These are phyloP conservation scores for Teratosphaeriaceae sp. DNA, from an alignment of 2,329 filamentous ascomycete genomes.

Conservation along the genomic window DNA sequence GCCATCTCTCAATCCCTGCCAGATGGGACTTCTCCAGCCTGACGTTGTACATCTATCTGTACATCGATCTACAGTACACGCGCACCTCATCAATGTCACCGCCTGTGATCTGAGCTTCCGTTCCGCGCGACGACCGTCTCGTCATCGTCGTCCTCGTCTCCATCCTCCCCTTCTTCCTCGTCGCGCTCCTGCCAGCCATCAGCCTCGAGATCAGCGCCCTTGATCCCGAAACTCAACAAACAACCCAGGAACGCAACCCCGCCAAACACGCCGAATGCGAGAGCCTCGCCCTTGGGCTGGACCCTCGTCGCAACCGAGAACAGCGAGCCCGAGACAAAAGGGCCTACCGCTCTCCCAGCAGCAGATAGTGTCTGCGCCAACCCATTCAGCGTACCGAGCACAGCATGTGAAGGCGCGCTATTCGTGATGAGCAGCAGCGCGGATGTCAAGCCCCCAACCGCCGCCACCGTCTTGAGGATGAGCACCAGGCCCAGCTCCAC, in stretches of 20 bases:
- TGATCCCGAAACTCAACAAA: constrained; percentile 69
- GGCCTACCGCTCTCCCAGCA: constrained; percentile 79
- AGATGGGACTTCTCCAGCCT: too few species aligned
- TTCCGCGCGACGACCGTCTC: too few species aligned
- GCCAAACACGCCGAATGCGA: constrained; percentile 84
- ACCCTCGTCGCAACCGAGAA: constrained; percentile 74
- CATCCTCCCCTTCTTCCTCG: constrained; percentile 39
- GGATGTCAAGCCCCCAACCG: constrained; percentile 83
- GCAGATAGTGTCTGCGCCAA: constrained; percentile 91
- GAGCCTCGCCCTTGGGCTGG: constrained; percentile 70
- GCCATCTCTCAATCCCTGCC: too few species aligned
- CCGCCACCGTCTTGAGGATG: constrained; percentile 81
- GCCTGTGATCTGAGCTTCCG: too few species aligned
- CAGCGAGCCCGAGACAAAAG: constrained; percentile 78
- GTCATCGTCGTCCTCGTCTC: constrained; percentile 21
- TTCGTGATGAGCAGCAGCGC: constrained; percentile 91
- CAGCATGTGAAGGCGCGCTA: constrained; percentile 76
- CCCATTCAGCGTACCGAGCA: constrained; percentile 84
- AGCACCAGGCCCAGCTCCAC: constrained; percentile 72
- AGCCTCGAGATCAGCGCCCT: constrained; percentile 53
- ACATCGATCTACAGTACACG: too few species aligned
- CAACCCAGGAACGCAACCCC: constrained; percentile 77
- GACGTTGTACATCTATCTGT: too few species aligned
- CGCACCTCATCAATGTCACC: too few species aligned
- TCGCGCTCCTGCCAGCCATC: constrained; percentile 47